A percentile compares a stretch with the other conserved stretches of the same genome.
Conservation (phyloP, 208 protist genomes). For the Wallacemonas sp. region DNA sequence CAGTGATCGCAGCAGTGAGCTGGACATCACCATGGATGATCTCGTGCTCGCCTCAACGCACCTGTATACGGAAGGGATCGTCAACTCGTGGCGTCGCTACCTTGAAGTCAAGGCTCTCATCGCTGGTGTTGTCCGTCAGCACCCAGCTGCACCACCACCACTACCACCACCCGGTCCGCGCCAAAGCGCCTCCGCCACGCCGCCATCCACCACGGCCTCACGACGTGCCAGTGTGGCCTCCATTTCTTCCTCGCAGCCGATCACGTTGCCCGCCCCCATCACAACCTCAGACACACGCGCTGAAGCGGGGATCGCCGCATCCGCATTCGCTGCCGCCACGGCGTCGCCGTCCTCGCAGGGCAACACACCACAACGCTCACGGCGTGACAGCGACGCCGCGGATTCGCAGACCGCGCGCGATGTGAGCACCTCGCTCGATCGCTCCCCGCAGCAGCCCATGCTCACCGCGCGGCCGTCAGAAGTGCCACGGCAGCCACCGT, state of each 20-base stretch:
- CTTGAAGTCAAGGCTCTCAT: conserved; percentile 1
- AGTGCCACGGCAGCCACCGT: not conserved
- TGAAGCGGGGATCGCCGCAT: too few species aligned
- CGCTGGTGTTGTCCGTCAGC: not conserved
- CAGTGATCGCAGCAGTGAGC: not conserved
- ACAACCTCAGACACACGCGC: too few species aligned
- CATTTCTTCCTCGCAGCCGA: too few species aligned
- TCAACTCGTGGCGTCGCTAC: conserved; percentile 5
- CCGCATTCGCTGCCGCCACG: too few species aligned
- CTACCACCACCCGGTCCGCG: not conserved
- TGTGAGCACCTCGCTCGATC: not conserved
- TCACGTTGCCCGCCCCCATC: not conserved
- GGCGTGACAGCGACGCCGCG: not conserved
- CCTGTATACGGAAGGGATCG: not conserved
- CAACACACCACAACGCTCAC: too few species aligned
- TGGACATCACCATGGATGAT: conserved; percentile 13
- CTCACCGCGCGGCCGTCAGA: conserved; percentile 8
- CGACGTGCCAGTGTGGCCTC: too few species aligned
- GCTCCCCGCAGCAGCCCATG: conserved; percentile 9
- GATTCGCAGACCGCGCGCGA: not conserved
- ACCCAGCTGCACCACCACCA: too few species aligned
- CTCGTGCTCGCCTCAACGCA: conserved; percentile 1
- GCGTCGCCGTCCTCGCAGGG: too few species aligned
- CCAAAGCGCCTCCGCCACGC: not conserved
- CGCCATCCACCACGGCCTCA: not conserved